These are phyloP conservation scores for Asterochloris sp. DNA, from an alignment of 139 green algal species.

Conservation along the genomic window DNA sequence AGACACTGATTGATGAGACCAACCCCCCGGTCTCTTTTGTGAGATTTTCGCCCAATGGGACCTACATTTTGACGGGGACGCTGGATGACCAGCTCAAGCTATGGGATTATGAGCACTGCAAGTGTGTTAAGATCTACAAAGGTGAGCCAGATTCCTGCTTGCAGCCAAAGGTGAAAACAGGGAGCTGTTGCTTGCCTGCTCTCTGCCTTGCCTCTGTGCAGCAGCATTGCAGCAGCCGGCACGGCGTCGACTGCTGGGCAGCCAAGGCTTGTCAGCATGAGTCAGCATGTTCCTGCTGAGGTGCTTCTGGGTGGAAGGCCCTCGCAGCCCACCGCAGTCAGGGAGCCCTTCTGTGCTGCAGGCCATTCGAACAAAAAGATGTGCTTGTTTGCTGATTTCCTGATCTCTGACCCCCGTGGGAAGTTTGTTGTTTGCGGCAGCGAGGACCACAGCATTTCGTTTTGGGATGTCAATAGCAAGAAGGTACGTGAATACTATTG, in stretches of 20 bases:
- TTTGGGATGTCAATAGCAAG: conserved; percentile 79
- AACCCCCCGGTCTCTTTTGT: conserved; percentile 71
- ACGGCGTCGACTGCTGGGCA: too few relatives aligned
- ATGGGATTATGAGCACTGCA: conserved; percentile 66
- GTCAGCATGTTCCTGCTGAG: too few relatives aligned
- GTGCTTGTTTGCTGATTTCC: conserved; percentile 47
- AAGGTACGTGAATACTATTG: conserved; percentile 18
- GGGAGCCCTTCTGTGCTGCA: conserved; percentile 10
- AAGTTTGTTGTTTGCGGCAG: conserved; percentile 74
- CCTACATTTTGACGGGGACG: conserved; percentile 60
- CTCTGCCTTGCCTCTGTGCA: neutral
- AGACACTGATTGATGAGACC: conserved; percentile 70
- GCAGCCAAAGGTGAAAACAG: neutral
- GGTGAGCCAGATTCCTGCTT: conserved; percentile 11
- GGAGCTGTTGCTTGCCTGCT: neutral
- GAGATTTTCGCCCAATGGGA: conserved; percentile 84
- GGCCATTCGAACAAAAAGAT: conserved; percentile 58
- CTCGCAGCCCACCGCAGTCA: too few relatives aligned
- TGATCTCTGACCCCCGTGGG: conserved; percentile 12
- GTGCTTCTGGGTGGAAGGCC: too few relatives aligned
- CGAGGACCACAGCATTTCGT: conserved; percentile 74
- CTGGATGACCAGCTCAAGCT: conserved; percentile 60
- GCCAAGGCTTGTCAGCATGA: too few relatives aligned
- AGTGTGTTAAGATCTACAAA: conserved; percentile 38
- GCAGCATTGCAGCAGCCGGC: neutral